phyloP scores from a whole-genome alignment of 2,329 filamentous ascomycete genomes.

The Aspergillus costaricaensis region DNA sequence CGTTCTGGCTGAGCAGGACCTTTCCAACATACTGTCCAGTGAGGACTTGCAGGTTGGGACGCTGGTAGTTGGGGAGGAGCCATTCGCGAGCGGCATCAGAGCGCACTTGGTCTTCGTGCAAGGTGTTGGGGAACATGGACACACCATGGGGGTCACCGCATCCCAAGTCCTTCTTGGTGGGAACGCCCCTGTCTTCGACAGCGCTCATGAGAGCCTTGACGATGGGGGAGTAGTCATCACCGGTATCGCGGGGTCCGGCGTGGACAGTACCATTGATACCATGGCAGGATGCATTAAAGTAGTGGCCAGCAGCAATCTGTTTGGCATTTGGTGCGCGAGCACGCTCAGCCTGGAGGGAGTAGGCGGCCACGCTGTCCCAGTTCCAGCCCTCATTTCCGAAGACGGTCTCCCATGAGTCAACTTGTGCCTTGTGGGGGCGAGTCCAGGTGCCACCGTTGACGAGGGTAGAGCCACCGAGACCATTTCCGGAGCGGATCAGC shows the following conservation, averaged over 20 bases:
- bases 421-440: conserved; percentile 28
- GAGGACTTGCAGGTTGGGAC: conserved; percentile 23
- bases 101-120: conserved; percentile 28
- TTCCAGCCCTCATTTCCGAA: conserved; percentile 50
- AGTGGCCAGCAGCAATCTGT: conserved; percentile 26
- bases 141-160: conserved; percentile 33
- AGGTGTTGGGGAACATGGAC: conserved; percentile 32
- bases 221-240: conserved; percentile 24
- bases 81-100: conserved; percentile 32
- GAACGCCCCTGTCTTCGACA: conserved; percentile 12
- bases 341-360: conserved; percentile 48
- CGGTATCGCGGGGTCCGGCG: conserved; percentile 25
- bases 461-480: conserved; percentile 33
- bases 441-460: conserved; percentile 36
- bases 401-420: conserved; percentile 32
- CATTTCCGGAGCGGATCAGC: conserved; percentile 26
- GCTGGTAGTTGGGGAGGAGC: conserved; percentile 29
- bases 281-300: conserved; percentile 26
- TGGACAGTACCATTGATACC: conserved; percentile 27
- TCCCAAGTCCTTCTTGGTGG: conserved; percentile 22
- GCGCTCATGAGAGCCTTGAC: conserved; percentile 29
- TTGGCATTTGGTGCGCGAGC: conserved; percentile 21
- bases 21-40: conserved; percentile 31
- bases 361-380: conserved; percentile 49
- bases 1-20: conserved; percentile 21